phyloP scores from a whole-genome alignment of 179 eudicot species.

The Actinidia polygama region DNA sequence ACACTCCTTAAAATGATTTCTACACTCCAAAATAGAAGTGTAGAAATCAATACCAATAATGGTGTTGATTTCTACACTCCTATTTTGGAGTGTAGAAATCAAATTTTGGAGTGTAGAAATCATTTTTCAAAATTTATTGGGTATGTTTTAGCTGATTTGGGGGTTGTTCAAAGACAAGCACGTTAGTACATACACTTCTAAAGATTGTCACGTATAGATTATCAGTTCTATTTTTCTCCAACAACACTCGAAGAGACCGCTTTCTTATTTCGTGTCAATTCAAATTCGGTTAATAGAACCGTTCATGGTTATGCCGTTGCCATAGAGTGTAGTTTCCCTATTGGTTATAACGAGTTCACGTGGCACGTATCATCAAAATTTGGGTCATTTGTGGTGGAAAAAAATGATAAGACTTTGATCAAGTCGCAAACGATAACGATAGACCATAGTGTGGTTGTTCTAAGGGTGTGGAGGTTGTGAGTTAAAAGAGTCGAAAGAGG shows the following conservation, averaged over 20 bases:
- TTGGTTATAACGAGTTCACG: not conserved
- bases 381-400: constrained; percentile 15
- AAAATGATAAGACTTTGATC: constrained; percentile 1
- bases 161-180: too few species aligned
- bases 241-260: constrained; percentile 2
- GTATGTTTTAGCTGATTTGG: too few species aligned
- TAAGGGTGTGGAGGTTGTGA: not conserved
- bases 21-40: too few species aligned
- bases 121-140: too few species aligned
- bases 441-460: constrained; percentile 18
- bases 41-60: too few species aligned
- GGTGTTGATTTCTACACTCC: too few species aligned
- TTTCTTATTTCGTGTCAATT: constrained; percentile 13
- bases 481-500: constrained; percentile 1
- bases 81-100: too few species aligned
- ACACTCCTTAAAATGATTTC: too few species aligned
- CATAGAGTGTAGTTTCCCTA: constrained; percentile 7
- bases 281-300: constrained; percentile 7
- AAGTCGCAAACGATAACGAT: not conserved
- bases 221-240: too few species aligned
- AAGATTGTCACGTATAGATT: too few species aligned
- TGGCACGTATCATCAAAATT: constrained; percentile 8
- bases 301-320: not conserved
- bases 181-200: too few species aligned
- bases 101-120: too few species aligned